A percentile compares a stretch with the other conserved stretches of the same genome.
These are phyloP conservation scores for Taiozyma sp. DNA, from an alignment of 1,139 yeast genomes.

Conservation along the genomic window DNA sequence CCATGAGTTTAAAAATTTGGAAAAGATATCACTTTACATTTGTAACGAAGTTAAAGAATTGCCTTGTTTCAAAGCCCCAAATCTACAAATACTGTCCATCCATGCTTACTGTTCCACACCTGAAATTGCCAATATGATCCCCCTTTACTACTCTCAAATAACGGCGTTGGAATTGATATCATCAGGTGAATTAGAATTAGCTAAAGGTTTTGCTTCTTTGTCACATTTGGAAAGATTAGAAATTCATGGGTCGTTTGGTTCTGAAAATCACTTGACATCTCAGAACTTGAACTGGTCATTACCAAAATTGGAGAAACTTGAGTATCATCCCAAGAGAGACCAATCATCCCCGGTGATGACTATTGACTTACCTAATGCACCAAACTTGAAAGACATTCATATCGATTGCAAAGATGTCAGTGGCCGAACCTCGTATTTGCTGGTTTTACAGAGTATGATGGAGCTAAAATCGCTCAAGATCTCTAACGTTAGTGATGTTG, in stretches of 20 bases:
- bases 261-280: neutral
- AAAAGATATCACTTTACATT: neutral
- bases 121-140: neutral
- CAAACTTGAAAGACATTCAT: neutral
- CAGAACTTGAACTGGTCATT: neutral
- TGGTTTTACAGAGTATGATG: neutral
- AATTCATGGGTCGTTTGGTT: neutral
- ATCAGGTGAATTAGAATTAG: neutral
- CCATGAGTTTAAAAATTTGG: neutral
- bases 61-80: neutral
- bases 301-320: neutral
- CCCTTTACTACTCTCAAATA: neutral
- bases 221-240: neutral
- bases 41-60: neutral
- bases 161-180: neutral
- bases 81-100: neutral
- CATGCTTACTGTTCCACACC: neutral
- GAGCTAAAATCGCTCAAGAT: neutral
- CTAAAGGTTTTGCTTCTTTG: neutral
- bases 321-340: neutral
- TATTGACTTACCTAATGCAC: neutral
- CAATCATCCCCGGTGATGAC: neutral
- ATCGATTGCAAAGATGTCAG: neutral
- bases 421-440: neutral
- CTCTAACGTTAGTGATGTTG: neutral